Evolutionary conservation across 1,284 basidiomycete species (phyloP).

Genomic region (Rhodofomes roseus): DNA sequence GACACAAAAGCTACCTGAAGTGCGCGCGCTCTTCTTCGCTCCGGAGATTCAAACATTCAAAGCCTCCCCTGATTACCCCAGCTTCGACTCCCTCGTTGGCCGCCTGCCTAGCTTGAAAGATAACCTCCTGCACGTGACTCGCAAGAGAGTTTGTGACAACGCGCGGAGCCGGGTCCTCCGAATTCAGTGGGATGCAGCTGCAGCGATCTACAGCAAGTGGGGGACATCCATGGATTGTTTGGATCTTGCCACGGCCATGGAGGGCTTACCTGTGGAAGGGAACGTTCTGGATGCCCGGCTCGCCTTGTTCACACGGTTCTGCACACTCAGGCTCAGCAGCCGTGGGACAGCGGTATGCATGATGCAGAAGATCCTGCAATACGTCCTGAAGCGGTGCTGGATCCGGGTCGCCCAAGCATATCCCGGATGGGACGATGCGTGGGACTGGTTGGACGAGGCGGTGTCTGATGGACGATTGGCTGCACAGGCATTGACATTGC

Average conservation of each 20-base stretch:
- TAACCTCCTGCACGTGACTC: background rate
- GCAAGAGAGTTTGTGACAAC: background rate
- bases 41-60: background rate
- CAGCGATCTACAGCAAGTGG: background rate
- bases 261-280: background rate
- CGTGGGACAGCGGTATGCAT: background rate
- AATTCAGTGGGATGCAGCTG: background rate
- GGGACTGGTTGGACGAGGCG: background rate
- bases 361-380: background rate
- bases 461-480: background rate
- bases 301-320: background rate
- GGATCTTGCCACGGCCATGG: background rate
- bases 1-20: background rate
- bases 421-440: background rate
- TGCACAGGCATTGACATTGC: background rate
- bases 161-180: background rate
- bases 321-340: background rate
- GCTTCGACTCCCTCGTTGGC: background rate
- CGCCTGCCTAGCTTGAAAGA: background rate
- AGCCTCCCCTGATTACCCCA: background rate
- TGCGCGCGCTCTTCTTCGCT: background rate
- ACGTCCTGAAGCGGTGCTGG: background rate
- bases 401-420: background rate
- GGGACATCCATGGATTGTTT: background rate
- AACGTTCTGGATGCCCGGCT: background rate